Evolutionary conservation across 805 yeast genomes (phyloP).

Genomic region (Suhomyces emberorum): DNA sequence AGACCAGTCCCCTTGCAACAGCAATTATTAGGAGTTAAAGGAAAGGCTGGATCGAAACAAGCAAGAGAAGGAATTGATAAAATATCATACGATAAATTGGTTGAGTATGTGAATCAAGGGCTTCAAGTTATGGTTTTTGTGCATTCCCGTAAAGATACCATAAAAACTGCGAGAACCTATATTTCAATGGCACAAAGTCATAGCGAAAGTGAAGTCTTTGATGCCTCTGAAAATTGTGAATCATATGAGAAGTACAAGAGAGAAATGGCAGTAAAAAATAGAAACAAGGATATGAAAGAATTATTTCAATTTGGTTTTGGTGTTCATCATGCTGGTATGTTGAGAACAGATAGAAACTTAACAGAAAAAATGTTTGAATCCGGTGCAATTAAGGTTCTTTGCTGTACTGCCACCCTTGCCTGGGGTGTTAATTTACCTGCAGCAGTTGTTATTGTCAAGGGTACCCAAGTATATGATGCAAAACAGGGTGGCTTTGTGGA

Average conservation of each 20-base stretch:
- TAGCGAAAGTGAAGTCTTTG: constrained; percentile 57
- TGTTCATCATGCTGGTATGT: constrained; percentile 96
- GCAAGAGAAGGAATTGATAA: constrained; percentile 71
- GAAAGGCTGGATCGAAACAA: constrained; percentile 75
- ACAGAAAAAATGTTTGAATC: constrained; percentile 82
- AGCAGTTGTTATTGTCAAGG: constrained; percentile 93
- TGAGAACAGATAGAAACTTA: constrained; percentile 82
- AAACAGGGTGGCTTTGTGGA: constrained; percentile 94
- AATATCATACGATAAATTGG: constrained; percentile 71
- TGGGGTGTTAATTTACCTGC: constrained; percentile 99
- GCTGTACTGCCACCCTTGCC: constrained; percentile 96
- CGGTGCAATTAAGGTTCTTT: constrained; percentile 85
- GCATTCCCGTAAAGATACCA: constrained; percentile 91
- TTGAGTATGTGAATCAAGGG: constrained; percentile 63
- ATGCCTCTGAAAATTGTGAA: constrained; percentile 43
- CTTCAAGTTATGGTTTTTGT: constrained; percentile 96
- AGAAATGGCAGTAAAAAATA: constrained; percentile 65
- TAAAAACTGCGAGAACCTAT: constrained; percentile 72
- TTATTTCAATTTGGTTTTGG: constrained; percentile 83
- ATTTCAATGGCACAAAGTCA: constrained; percentile 63
- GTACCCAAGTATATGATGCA: constrained; percentile 93
- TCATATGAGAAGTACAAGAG: constrained; percentile 45
- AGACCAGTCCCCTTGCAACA: constrained; percentile 93
- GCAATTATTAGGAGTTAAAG: constrained; percentile 79
- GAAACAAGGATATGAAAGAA: constrained; percentile 77